Evolutionary conservation across 116 monocot species (phyloP).

Genomic region (Papilionanthe hybrid): DNA sequence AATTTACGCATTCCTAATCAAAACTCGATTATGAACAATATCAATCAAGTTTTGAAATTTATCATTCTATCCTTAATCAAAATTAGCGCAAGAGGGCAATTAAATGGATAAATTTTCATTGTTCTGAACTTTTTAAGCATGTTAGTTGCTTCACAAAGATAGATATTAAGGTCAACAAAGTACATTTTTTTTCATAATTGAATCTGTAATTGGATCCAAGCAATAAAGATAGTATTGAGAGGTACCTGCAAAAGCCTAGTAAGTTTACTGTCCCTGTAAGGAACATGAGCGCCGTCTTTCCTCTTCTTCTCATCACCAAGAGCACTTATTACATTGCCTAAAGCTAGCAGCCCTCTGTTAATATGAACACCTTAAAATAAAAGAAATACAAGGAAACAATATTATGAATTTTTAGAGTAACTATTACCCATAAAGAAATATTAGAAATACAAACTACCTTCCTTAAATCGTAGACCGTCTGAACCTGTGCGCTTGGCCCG

Average conservation of each 20-base stretch:
- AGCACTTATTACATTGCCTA: constrained; percentile 99
- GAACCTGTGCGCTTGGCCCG: constrained; percentile 96
- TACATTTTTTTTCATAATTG: background rate
- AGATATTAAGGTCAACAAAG: background rate
- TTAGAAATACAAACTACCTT: constrained; percentile 48
- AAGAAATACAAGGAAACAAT: background rate
- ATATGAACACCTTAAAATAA: constrained; percentile 85
- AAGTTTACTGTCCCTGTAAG: constrained; percentile 99
- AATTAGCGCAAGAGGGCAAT: background rate
- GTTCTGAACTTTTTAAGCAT: background rate
- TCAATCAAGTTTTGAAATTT: background rate
- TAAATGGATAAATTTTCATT: background rate
- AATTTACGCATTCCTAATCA: background rate
- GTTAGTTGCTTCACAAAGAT: background rate
- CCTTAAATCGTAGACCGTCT: constrained; percentile 93
- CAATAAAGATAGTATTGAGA: background rate
- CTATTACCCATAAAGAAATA: background rate
- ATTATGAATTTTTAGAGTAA: background rate
- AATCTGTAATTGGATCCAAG: background rate
- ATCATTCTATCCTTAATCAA: background rate
- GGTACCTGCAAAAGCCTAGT: constrained; percentile 91
- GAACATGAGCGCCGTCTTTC: constrained; percentile 96
- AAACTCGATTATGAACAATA: background rate
- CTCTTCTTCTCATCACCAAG: constrained; percentile 93
- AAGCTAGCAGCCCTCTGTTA: constrained; percentile 90